Evolutionary conservation across 495 filamentous ascomycete genomes (phyloP), one percentile per base, ranked within the genome.

Genomic region (Neurospora sp.): DNA sequence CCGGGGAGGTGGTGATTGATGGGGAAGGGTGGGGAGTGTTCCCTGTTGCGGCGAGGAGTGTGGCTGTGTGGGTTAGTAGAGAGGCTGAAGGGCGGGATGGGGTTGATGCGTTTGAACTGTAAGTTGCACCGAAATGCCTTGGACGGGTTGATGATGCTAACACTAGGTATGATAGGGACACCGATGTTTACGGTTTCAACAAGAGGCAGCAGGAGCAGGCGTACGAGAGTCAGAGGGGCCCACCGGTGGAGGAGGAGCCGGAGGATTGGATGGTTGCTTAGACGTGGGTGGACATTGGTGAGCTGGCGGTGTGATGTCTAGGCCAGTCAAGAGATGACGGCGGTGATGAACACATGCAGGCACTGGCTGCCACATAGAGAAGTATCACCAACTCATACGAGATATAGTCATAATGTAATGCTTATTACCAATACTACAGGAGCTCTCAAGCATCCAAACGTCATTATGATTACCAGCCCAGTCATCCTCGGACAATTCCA

Each of bases 11-110:
- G 12, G 74, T 76, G 8, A 89, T 92, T 72, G 85, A 85, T 68
- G 79, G 81, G 11, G 79, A 86, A 53, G 90, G 90, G 0, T 90
- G 83, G 76, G 89, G 86, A 4, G 71, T 75, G 38, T 91, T 92
- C 73, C 80, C 82, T 0, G 88, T 89, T 14, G 78, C 80, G 5
- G 81, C 78, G 7, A 83, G 83, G 72, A 88, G 86, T 76, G 86
- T 90, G 5, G 85, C 88, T 42, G 86, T 91, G 2, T 92, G 89
- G 86, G 88, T 90, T 5, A 86, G 88, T 73, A 80, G 80, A n/a
- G 78, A 74, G 22, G 87, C 86, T 8, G 82, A 84, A 31, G 85
- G 84, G 16, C 80, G 86, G 71, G 84, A 87, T 39, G 83, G 89
- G 70, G 78, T 78, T 20, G 76, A 80, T 31, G 71, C 76, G 11